Evolutionary conservation across 2,329 filamentous ascomycete genomes (phyloP).

Genomic region (Fusarium transvaalense): DNA sequence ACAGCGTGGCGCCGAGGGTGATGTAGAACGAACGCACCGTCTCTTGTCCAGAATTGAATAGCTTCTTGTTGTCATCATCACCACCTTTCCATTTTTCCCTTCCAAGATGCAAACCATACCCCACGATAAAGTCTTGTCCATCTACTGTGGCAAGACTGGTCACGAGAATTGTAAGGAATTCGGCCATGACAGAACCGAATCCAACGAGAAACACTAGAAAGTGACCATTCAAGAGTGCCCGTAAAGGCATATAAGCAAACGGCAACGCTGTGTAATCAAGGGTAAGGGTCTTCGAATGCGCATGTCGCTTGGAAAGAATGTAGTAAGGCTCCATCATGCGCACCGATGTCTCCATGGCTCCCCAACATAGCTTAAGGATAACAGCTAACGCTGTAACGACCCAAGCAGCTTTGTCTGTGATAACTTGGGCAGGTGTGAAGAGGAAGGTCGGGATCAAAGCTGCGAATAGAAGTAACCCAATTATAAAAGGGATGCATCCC

Average conservation of each 20-base stretch:
- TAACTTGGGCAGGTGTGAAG: constrained; percentile 66
- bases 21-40: constrained; percentile 74
- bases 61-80: constrained; percentile 37
- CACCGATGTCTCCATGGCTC: constrained; percentile 75
- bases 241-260: constrained; percentile 73
- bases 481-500: constrained; percentile 71
- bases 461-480: constrained; percentile 67
- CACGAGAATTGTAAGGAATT: constrained; percentile 78
- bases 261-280: constrained; percentile 81
- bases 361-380: constrained; percentile 76
- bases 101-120: constrained; percentile 26
- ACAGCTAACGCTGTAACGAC: constrained; percentile 75
- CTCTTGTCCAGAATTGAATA: constrained; percentile 67
- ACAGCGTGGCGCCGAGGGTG: constrained; percentile 70
- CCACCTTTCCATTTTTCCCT: constrained; percentile 25
- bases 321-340: constrained; percentile 82
- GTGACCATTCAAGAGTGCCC: constrained; percentile 73
- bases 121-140: constrained; percentile 68
- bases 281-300: constrained; percentile 73
- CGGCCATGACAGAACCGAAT: constrained; percentile 77
- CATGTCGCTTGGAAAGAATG: constrained; percentile 74
- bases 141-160: constrained; percentile 75
- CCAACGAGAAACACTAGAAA: constrained; percentile 76
- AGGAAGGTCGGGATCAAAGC: constrained; percentile 71
- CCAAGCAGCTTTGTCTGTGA: constrained; percentile 74